Evolutionary conservation across 371 early-diverging fungal species (phyloP).

Genomic region (Mortierella sp.): DNA sequence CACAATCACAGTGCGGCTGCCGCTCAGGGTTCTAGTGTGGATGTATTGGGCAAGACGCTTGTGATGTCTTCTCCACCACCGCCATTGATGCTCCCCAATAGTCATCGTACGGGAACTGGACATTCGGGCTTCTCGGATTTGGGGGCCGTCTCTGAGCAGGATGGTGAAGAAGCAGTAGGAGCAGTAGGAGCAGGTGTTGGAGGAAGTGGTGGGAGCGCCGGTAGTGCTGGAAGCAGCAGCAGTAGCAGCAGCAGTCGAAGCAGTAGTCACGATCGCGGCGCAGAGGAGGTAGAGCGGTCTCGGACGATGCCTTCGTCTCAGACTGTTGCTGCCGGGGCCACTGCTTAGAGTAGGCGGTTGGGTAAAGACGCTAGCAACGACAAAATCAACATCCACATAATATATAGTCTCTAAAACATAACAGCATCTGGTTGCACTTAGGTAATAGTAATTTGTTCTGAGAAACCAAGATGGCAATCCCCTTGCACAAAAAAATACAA

Average conservation of each 20-base stretch:
- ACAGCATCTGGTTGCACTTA: no score
- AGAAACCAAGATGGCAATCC: no score
- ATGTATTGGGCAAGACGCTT: slow-evolving; percentile 49
- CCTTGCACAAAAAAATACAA: background rate
- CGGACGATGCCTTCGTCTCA: slow-evolving; percentile 25
- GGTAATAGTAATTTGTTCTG: no score
- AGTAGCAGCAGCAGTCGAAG: slow-evolving; percentile 25
- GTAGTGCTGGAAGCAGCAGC: slow-evolving; percentile 11
- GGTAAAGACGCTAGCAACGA: background rate
- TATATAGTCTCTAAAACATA: background rate
- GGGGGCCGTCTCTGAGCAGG: slow-evolving; percentile 40
- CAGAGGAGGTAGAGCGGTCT: background rate
- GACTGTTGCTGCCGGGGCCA: slow-evolving; percentile 23
- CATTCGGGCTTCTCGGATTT: slow-evolving; percentile 37
- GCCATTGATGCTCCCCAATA: slow-evolving; percentile 8
- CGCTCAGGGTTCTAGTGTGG: slow-evolving; percentile 4
- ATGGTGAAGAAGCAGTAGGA: slow-evolving; percentile 13
- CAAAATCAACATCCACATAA: background rate
- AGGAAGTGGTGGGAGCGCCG: background rate
- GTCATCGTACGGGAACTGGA: slow-evolving; percentile 18
- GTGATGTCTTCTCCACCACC: slow-evolving; percentile 38
- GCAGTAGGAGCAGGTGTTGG: background rate
- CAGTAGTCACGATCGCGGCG: slow-evolving; percentile 12
- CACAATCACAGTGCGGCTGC: background rate
- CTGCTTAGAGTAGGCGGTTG: background rate